Base-by-base conservation (phyloP, 1,139 yeast genomes). In the Scheffersomyces insectosa region DNA sequence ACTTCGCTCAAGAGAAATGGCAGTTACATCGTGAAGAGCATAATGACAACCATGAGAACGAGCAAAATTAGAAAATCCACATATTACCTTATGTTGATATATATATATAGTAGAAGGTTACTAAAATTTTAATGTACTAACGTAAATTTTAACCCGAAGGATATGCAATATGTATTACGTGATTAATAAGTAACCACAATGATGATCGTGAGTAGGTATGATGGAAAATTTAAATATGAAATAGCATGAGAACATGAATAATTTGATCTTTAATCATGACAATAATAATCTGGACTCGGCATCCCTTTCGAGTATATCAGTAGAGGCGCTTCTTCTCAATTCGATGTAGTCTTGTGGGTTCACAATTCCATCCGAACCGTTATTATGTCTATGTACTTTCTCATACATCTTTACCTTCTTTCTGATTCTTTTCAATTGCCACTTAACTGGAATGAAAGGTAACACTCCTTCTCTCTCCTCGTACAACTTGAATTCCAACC, bases 1-100 rank as follows among this genome's bases (percentile, higher is more conserved):
- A 91, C 62, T 89, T 80, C 60, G 77, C 72, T 30, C 75, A 65
- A 30, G 34, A 31, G 20, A 31, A 31, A 12, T 11, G 13, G 34
- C 33, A n/a, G 20, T 20, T 20, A 20, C 25, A 7, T 20, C 25
- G 25, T 20, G 11, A 11, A 6, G 23, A 31, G n/a, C 34, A 14
- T 28, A n/a, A 28, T 28, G 31, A 28, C 5, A 28, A 28, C 20
- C n/a, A 15, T 10, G 9, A 31, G 13, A 5, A 12, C 5, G 34
- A 31, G 10, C 33, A 9, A 31, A 28, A 31, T 31, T 9, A 31
- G 15, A 20, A 31, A 20, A 20, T 20, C 25, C 6, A 20, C 25
- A 20, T 7, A 20, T 5, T 20, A 20, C 25, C 25, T 20, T n/a
- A n/a, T n/a, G n/a, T n/a, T 20, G 9, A 20, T 20, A 20, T 7